Percentiles rank a stretch among this genome's conserved stretches.
These are phyloP conservation scores for Fomitopsis pulvina DNA, from an alignment of 768 basidiomycete species.

Conservation along the genomic window DNA sequence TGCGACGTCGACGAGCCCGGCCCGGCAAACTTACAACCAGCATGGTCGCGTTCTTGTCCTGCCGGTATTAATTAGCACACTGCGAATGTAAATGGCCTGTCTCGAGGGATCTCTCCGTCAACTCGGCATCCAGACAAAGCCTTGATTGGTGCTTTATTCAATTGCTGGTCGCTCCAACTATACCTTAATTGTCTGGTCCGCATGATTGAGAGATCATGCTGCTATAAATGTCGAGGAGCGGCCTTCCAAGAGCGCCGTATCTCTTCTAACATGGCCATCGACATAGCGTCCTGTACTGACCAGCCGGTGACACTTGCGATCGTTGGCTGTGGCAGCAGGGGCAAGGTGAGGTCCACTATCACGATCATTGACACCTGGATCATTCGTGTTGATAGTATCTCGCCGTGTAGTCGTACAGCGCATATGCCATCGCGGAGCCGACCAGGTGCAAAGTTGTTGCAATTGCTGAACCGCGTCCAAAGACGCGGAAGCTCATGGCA, in stretches of 20 bases:
- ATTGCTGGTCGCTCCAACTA: background rate
- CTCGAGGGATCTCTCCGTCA: no score
- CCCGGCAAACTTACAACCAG: no score
- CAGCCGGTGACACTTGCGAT: slow-evolving; percentile 64
- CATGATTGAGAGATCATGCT: background rate
- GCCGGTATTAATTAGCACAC: no score
- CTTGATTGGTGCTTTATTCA: no score
- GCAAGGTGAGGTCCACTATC: slow-evolving; percentile 41
- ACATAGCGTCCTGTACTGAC: slow-evolving; percentile 7
- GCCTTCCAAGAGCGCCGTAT: background rate
- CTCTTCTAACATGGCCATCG: slow-evolving; percentile 17
- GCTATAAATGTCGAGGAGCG: background rate
- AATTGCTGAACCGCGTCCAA: slow-evolving; percentile 75
- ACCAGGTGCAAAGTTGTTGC: slow-evolving; percentile 70
- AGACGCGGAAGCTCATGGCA: slow-evolving; percentile 55
- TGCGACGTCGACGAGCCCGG: no score
- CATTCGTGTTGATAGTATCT: background rate
- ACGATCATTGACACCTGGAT: background rate
- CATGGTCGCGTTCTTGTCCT: no score
- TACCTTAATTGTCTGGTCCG: background rate
- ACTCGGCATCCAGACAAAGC: no score
- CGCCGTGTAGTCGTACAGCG: slow-evolving; percentile 55
- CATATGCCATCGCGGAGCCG: slow-evolving; percentile 55
- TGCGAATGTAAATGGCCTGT: no score
- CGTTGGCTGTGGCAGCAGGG: slow-evolving; percentile 81